A percentile compares a stretch with the other conserved stretches of the same genome.
Evolutionary conservation across 257 asterid species (phyloP).

Genomic region (Forsythia suspensa): DNA sequence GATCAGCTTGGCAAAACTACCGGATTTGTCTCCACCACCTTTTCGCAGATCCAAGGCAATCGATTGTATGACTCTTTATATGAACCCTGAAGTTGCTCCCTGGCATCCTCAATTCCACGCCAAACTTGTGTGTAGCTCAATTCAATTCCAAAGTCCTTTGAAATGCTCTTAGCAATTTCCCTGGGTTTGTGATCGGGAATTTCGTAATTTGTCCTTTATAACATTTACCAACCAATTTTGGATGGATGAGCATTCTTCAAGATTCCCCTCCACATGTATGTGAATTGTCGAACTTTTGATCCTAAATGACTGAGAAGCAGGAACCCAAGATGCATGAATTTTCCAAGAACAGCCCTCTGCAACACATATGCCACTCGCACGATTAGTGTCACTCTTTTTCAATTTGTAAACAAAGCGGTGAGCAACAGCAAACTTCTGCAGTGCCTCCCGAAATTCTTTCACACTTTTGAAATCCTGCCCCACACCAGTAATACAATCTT

Average conservation of each 20-base stretch:
- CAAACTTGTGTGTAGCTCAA: constrained; percentile 71
- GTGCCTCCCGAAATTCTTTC: constrained; percentile 81
- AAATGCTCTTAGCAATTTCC: constrained; percentile 76
- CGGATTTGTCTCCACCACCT: constrained; percentile 67
- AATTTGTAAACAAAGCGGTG: constrained; percentile 73
- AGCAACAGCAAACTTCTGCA: constrained; percentile 84
- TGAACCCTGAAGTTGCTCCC: constrained; percentile 83
- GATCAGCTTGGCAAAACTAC: constrained; percentile 58
- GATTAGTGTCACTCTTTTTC: constrained; percentile 70
- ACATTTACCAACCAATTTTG: constrained; percentile 75
- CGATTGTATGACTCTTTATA: constrained; percentile 72
- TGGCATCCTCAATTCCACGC: constrained; percentile 82
- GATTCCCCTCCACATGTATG: constrained; percentile 62
- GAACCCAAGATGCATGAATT: constrained; percentile 48
- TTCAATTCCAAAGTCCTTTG: constrained; percentile 70
- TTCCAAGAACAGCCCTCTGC: constrained; percentile 71
- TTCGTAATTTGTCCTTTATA: constrained; percentile 70
- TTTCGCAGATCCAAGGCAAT: constrained; percentile 68
- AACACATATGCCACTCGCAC: constrained; percentile 83
- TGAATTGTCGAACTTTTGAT: constrained; percentile 37
- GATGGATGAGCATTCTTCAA: constrained; percentile 81
- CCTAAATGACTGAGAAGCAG: constrained; percentile 36
- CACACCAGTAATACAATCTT: constrained; percentile 72
- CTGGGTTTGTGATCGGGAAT: constrained; percentile 79
- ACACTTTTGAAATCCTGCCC: constrained; percentile 82